Conservation (phyloP, 1,139 yeast species). For the Sugiyamaella grinbergsii region DNA sequence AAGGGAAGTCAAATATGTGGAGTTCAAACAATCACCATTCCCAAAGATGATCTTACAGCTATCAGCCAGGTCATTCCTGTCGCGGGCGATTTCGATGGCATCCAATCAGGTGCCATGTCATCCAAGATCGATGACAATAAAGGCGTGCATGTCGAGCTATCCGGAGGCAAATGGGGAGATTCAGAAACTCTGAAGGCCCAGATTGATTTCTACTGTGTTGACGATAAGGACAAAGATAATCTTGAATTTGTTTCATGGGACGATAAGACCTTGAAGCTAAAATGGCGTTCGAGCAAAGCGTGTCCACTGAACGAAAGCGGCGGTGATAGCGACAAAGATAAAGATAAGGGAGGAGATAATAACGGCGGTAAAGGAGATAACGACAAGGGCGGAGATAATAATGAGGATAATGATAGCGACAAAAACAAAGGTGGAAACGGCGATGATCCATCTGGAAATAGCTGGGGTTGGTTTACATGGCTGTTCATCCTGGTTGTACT, state of each 20-base stretch:
- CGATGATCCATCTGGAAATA: conserved; percentile 22
- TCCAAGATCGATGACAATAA: conserved; percentile 40
- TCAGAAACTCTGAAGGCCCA: conserved; percentile 53
- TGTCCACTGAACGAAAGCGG: conserved; percentile 43
- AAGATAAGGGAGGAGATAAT: conserved; percentile 12
- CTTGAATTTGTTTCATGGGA: conserved; percentile 43
- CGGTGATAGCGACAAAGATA: conserved; percentile 19
- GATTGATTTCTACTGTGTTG: conserved; percentile 54
- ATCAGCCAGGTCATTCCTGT: conserved; percentile 62
- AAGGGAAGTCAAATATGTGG: conserved; percentile 62
- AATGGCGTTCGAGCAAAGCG: conserved; percentile 47
- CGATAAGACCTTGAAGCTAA: conserved; percentile 36
- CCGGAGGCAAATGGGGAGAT: conserved; percentile 73
- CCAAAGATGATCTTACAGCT: conserved; percentile 41
- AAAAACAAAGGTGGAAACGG: conserved; percentile 21
- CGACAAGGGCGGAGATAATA: conserved; percentile 6
- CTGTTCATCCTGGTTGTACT: conserved; percentile 56
- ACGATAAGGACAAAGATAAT: conserved; percentile 41
- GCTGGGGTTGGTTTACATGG: conserved; percentile 45
- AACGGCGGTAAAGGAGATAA: conserved; percentile 12
- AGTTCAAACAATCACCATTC: conserved; percentile 48
- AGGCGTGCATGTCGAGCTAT: conserved; percentile 53
- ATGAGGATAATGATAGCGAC: conserved; percentile 20
- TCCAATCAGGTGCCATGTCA: conserved; percentile 35
- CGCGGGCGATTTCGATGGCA: conserved; percentile 38